Evolutionary conservation across 2,329 filamentous ascomycete species (phyloP), one percentile per base, ranked within the genome.

Genomic region (Fusarium nurragi): DNA sequence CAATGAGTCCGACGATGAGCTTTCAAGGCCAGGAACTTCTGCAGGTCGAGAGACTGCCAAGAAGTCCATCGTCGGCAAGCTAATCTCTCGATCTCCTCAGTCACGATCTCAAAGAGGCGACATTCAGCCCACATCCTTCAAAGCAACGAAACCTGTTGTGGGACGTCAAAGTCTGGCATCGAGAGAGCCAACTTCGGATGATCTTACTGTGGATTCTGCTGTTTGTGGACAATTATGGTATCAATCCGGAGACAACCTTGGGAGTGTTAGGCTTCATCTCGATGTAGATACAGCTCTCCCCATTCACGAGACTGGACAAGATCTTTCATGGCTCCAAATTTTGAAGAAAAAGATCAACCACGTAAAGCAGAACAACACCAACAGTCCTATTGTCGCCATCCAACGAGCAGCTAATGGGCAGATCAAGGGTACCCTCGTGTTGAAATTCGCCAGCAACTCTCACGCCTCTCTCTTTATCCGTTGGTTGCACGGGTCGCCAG

Each of bases 1-100:
- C 3, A 37, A 41, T 19, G 55, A 44, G 1, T 75, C 71, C 3
- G 75, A 75, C 25, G 76, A 78, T 46, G 75, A 78, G 57, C 65
- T 78, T 13, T 64, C 50, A 25, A 50, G 22, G 4, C 26, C 54
- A 6, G 39, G 34, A 16, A 41, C 37, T 22, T 50, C 46, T 34
- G 40, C 23, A 25, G 44, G 36, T n/a, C 38, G 39, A 28, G 34
- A 37, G n/a, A 11, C 47, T 41, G 19, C 16, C 13, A 67, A 67
- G 26, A 65, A 48, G 21, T 4, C 51, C 39, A 67, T 65, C 34
- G 68, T 66, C 23, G 55, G 65, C 18, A 47, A 44, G 5, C 26
- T 69, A 10, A 19, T 49, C 11, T 52, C 54, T 12, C 54, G 54
- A n/a, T 30, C 56, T 44, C 26, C 47, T 22, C 36, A 38, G 22